Evolutionary conservation across 2,329 filamentous ascomycete genomes (phyloP), one percentile per base, ranked within the genome.

Genomic region (Colletotrichum noveboracense): DNA sequence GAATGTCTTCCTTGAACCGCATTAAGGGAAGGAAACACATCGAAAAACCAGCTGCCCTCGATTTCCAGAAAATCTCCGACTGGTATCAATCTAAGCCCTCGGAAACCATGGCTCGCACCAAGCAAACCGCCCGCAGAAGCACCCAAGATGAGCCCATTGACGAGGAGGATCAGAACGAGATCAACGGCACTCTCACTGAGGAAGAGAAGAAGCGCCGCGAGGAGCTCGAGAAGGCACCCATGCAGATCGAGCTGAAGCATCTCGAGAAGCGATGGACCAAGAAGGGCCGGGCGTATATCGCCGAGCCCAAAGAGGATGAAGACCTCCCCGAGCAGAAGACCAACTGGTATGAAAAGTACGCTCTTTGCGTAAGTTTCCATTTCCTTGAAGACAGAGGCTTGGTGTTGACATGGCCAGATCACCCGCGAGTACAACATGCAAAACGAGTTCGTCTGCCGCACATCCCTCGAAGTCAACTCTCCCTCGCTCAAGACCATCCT

Each of bases 241-340:
- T 81, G 80, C 79, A 78, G 36, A 64, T 78, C 21, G 80, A 82
- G 69, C 78, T 84, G 69, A 83, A 83, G 74, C 80, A 83, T 64
- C 80, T 84, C 18, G 82, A 84, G 62, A 81, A 79, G 62, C 81
- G 80, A 26, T 81, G 79, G 70, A 82, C 81, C 62, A 79, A 78
- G 43, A 80, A 82, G 71, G 79, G 80, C 7, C 78, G 78, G 21
- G 70, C 70, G 10, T 81, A 80, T 58, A 79, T 83, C 62, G 76
- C 78, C 32, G 83, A 84, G 74, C 80, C 81, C 16, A 79, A 80
- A 65, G 79, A 81, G 62, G 82, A 77, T 43, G 81, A 79, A 52
- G 79, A 77, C 56, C 78, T 78, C 36, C 81, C 78, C 6, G 81
- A 80, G 26, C 70, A 81, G 13, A 80, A 80, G 71, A 79, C 78